phyloP scores from a whole-genome alignment of 176 grass and related monocot species.

The Juncus effusus region DNA sequence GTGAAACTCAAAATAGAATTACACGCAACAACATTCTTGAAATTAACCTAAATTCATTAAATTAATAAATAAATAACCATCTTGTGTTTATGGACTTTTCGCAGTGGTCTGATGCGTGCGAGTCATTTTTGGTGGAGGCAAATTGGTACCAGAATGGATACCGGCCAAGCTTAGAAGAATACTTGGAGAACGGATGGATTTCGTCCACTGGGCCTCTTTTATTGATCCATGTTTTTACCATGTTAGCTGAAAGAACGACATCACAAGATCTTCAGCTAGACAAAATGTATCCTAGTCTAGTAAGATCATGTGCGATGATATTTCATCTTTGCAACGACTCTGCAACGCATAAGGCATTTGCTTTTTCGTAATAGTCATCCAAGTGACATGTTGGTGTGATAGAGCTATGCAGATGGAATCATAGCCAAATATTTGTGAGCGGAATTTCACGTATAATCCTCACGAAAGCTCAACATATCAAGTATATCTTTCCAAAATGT shows the following conservation, averaged over 20 bases:
- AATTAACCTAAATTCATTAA: no score
- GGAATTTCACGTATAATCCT: no score
- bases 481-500: no score
- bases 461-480: not conserved
- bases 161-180: slow-evolving; percentile 35
- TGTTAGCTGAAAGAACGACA: slow-evolving; percentile 7
- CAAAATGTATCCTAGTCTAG: slow-evolving; percentile 30
- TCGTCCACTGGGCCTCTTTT: slow-evolving; percentile 32
- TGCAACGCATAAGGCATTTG: slow-evolving; percentile 21
- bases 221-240: slow-evolving; percentile 25
- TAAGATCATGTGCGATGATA: slow-evolving; percentile 30
- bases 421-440: no score
- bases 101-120: slow-evolving; percentile 49
- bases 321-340: slow-evolving; percentile 44
- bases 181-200: slow-evolving; percentile 44
- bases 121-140: slow-evolving; percentile 37
- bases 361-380: no score
- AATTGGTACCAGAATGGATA: slow-evolving; percentile 31
- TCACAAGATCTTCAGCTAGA: not conserved
- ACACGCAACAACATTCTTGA: no score
- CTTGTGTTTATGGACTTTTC: not conserved
- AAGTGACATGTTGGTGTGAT: no score
- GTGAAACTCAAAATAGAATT: no score
- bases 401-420: no score
- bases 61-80: no score